phyloP scores from a whole-genome alignment of 192 early-diverging fungal genomes.

The Funneliformis geosporum region DNA sequence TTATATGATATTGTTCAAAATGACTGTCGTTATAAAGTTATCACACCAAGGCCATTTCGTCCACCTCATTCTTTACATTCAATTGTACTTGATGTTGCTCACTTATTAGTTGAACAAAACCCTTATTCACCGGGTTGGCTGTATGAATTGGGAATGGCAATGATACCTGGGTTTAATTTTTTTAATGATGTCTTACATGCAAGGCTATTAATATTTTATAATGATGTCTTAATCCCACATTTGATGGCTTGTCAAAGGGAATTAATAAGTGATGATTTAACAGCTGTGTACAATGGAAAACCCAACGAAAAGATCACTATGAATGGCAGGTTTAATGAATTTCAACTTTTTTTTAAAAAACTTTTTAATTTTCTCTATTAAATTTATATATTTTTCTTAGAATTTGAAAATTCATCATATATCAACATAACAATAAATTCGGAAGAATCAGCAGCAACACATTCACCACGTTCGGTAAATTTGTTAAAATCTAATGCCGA shows the following conservation, averaged over 20 bases:
- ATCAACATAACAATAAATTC: conserved; percentile 24
- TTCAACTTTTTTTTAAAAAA: background rate
- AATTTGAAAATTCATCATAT: conserved; percentile 22
- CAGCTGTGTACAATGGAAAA: background rate
- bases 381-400: background rate
- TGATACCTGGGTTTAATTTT: conserved; percentile 53
- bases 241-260: conserved; percentile 37
- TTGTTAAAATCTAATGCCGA: background rate
- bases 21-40: conserved; percentile 54
- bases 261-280: background rate
- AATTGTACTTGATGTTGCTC: conserved; percentile 51
- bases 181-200: conserved; percentile 50
- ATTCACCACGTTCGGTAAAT: background rate
- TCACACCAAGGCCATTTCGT: conserved; percentile 49
- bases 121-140: conserved; percentile 38
- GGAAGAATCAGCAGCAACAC: background rate
- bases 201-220: conserved; percentile 45
- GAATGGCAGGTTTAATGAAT: background rate
- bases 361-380: background rate
- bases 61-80: conserved; percentile 55
- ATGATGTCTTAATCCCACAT: conserved; percentile 51
- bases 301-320: background rate
- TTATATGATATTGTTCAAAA: conserved; percentile 56
- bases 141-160: conserved; percentile 54
- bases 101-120: conserved; percentile 40